phyloP scores from a whole-genome alignment of 2,329 filamentous ascomycete genomes.

The Stachybotrys chlorohalonatus region DNA sequence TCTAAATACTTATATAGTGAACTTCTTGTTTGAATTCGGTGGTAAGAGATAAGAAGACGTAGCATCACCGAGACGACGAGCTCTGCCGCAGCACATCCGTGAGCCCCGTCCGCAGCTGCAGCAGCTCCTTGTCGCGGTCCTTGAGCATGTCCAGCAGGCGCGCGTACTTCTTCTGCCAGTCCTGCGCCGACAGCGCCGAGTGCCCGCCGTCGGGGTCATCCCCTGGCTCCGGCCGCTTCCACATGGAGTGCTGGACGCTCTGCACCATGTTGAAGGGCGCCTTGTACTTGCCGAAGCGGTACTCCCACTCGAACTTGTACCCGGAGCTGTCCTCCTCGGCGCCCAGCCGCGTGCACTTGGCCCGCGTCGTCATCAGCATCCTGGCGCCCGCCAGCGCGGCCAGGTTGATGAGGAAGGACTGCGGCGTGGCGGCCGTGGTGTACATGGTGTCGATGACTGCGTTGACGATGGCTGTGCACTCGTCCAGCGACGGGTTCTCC shows the following conservation, averaged over 20 bases:
- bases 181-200: constrained; percentile 21
- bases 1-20: no score
- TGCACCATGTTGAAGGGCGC: constrained; percentile 45
- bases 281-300: constrained; percentile 42
- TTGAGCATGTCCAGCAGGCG: constrained; percentile 51
- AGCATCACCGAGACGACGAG: constrained; percentile 5
- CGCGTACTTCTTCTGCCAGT: constrained; percentile 45
- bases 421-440: constrained; percentile 37
- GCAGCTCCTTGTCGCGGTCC: constrained; percentile 45
- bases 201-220: constrained; percentile 9
- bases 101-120: constrained; percentile 32
- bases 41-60: not conserved
- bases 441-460: constrained; percentile 44
- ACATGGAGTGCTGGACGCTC: constrained; percentile 32
- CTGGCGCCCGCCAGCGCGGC: constrained; percentile 46
- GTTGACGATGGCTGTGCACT: constrained; percentile 44
- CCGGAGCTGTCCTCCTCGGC: constrained; percentile 28
- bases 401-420: constrained; percentile 51
- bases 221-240: constrained; percentile 22
- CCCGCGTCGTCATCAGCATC: constrained; percentile 35
- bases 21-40: no score
- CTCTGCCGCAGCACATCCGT: constrained; percentile 2
- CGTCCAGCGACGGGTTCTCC: constrained; percentile 36
- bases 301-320: constrained; percentile 47
- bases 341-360: constrained; percentile 33